phyloP scores from a whole-genome alignment of 1,139 yeast genomes.

The Saccharomyces hybrid region DNA sequence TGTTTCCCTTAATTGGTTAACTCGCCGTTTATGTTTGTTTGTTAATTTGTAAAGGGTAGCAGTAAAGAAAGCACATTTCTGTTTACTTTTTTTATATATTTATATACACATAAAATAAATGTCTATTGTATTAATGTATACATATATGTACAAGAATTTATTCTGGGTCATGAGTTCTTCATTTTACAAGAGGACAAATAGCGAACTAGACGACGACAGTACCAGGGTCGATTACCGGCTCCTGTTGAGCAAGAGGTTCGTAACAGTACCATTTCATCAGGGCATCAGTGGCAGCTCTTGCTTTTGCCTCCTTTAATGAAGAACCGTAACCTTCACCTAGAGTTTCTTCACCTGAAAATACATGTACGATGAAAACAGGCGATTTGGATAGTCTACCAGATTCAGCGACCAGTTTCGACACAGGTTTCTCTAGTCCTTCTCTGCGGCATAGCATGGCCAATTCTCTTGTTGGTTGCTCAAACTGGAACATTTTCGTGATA shows the following conservation, averaged over 20 bases:
- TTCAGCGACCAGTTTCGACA: slow-evolving; percentile 80
- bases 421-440: slow-evolving; percentile 67
- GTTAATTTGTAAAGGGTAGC: not conserved
- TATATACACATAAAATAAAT: not conserved
- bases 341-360: slow-evolving; percentile 73
- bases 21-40: not conserved
- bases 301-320: slow-evolving; percentile 85
- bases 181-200: slow-evolving; percentile 12
- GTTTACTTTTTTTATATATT: not conserved
- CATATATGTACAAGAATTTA: slow-evolving; percentile 3
- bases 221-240: slow-evolving; percentile 38
- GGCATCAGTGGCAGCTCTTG: slow-evolving; percentile 86
- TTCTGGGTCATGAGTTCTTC: slow-evolving; percentile 10
- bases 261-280: slow-evolving; percentile 88
- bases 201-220: slow-evolving; percentile 34
- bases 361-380: slow-evolving; percentile 88
- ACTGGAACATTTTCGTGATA: slow-evolving; percentile 63
- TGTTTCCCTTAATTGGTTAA: not conserved
- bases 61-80: not conserved
- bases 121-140: slow-evolving; percentile 2
- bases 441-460: slow-evolving; percentile 70
- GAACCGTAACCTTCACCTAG: slow-evolving; percentile 95
- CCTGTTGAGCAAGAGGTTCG: slow-evolving; percentile 53
- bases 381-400: slow-evolving; percentile 82
- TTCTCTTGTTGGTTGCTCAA: slow-evolving; percentile 82